Evolutionary conservation across 2,329 filamentous ascomycete species (phyloP), one percentile per base, ranked within the genome.

Genomic region (Sporothrix curviconia): DNA sequence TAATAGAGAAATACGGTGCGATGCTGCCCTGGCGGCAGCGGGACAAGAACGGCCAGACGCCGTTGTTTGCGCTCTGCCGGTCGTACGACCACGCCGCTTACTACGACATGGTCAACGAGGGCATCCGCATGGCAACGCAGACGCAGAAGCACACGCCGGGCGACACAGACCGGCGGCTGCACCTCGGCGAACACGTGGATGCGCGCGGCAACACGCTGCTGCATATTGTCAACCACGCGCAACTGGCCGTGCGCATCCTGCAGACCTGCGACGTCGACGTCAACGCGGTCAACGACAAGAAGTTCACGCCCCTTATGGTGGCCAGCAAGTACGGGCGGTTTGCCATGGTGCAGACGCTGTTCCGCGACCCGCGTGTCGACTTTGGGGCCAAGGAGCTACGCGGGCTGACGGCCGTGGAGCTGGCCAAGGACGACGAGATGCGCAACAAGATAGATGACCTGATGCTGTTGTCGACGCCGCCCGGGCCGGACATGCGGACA

Each of bases 41-140:
- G 64, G 94, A 99, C 71, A 95, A 91, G 69, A 96, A 97, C 67
- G 94, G 94, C 0, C 94, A 97, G 71, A 99, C 95, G n/a, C 95
- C 94, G 1, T 75, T 99, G 8, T 97, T 99, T 69, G 94, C 94
- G 2, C 78, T 97, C 1, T 97, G 92, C 70, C 84, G 94, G 64
- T 97, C 91, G 0, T 99, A 99, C 67, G 94, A 99, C 67, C 91
- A 99, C 70, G 80, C 85, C 1, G 80, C 92, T 64, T 99, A 99
- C 71, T 82, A 83, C 55, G 76, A 79, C 47, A 97, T 99, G 94
- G 89, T 99, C 0, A 85, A 89, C 63, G 82, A 85, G 59, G 94
- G 89, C 4, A 76, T 99, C 37, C 78, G 83, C 32, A 83, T 87
- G 44, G 91, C 94, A 2, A 86, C 85, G 55, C 72, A 76, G 56